Percentiles rank a stretch among this genome's conserved stretches.
Evolutionary conservation across 371 early-diverging fungal species (phyloP).

Genomic region (Mucor sp.): DNA sequence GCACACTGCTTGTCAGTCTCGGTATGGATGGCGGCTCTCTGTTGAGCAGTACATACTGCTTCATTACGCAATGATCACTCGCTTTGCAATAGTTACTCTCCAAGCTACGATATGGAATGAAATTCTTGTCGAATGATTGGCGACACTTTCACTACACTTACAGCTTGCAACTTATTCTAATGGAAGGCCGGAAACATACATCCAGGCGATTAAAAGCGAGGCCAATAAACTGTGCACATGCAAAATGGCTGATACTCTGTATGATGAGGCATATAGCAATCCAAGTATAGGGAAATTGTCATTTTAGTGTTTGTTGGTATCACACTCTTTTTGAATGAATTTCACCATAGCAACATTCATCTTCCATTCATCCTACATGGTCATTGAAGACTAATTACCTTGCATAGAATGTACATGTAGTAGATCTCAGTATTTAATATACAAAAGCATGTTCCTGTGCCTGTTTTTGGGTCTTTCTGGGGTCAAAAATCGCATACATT

Average conservation of each 20-base stretch:
- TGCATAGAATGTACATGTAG: neutral
- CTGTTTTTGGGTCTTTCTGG: neutral
- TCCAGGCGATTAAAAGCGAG: too few species aligned
- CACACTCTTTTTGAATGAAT: neutral
- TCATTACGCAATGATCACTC: too few species aligned
- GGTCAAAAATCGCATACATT: neutral
- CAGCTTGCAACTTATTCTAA: neutral
- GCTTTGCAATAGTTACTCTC: too few species aligned
- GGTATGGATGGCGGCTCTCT: too few species aligned
- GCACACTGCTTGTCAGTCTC: too few species aligned
- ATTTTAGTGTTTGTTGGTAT: neutral
- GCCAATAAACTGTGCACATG: neutral
- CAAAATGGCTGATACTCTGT: neutral
- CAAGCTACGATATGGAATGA: too few species aligned
- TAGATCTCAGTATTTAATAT: neutral
- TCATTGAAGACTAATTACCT: neutral
- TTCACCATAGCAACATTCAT: too few species aligned
- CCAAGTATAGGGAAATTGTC: neutral
- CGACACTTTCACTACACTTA: too few species aligned
- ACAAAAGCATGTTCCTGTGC: neutral
- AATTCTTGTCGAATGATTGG: too few species aligned
- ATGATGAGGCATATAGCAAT: neutral
- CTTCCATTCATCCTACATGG: too few species aligned
- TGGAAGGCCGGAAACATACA: neutral
- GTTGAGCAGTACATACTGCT: too few species aligned